These are phyloP conservation scores for Beauveria australis DNA, from an alignment of 2,329 filamentous ascomycete species.

Conservation along the genomic window DNA sequence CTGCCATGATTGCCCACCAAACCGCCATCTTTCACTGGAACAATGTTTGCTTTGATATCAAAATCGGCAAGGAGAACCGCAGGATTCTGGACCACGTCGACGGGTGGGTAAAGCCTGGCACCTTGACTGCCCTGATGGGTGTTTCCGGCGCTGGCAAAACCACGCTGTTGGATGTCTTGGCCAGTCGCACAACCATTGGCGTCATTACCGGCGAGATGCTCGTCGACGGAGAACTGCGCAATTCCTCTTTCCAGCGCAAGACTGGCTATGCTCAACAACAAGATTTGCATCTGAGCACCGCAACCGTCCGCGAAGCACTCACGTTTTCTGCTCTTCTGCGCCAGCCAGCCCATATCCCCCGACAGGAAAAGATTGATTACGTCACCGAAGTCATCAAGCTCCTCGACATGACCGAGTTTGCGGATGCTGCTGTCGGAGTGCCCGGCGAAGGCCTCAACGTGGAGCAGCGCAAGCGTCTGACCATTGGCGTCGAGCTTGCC, in stretches of 20 bases:
- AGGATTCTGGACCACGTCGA: too few relatives aligned
- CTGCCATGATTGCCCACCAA: too few relatives aligned
- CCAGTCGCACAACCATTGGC: slow-evolving; percentile 52
- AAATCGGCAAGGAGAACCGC: too few relatives aligned
- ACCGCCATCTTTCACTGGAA: too few relatives aligned
- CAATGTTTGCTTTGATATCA: too few relatives aligned
- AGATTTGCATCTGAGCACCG: too few relatives aligned
- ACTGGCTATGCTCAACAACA: too few relatives aligned
- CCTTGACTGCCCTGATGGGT: slow-evolving; percentile 74
- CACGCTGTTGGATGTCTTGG: slow-evolving; percentile 70
- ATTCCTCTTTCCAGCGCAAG: too few relatives aligned
- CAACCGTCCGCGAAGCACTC: too few relatives aligned
- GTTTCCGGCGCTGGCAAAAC: slow-evolving; percentile 83
- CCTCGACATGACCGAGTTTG: slow-evolving; percentile 50
- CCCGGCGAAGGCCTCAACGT: slow-evolving; percentile 63
- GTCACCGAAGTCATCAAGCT: slow-evolving; percentile 54
- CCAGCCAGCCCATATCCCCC: too few relatives aligned
- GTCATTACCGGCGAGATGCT: slow-evolving; percentile 49
- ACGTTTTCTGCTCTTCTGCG: too few relatives aligned
- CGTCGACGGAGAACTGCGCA: slow-evolving; percentile 48
- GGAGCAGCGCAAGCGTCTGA: slow-evolving; percentile 66
- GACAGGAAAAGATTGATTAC: slow-evolving; percentile 42
- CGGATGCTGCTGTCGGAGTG: slow-evolving; percentile 50
- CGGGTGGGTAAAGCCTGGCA: slow-evolving; percentile 42
- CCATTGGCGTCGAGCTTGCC: slow-evolving; percentile 82